phyloP scores from a whole-genome alignment of 148 eudicot species.

The Fagopyrum tataricum region DNA sequence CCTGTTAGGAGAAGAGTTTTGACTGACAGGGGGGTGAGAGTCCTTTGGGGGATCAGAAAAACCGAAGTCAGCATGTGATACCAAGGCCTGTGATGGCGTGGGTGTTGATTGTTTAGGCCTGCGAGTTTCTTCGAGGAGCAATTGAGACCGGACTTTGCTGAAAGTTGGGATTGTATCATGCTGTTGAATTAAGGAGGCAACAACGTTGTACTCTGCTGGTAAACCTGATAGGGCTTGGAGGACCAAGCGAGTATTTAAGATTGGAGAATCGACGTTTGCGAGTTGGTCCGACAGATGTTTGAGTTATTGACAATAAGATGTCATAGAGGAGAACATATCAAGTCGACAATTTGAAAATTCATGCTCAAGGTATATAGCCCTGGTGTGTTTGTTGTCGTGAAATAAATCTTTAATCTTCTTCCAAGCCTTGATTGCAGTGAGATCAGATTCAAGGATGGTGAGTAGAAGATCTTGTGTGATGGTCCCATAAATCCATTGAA shows the following conservation, averaged over 20 bases:
- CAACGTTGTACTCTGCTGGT: neutral
- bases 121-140: too few species aligned
- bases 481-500: slow-evolving; percentile 28
- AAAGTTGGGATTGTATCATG: too few species aligned
- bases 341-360: slow-evolving; percentile 7
- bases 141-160: too few species aligned
- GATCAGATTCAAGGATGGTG: slow-evolving; percentile 18
- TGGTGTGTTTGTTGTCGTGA: slow-evolving; percentile 22
- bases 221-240: neutral
- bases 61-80: too few species aligned
- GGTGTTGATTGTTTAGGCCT: too few species aligned
- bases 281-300: slow-evolving; percentile 16
- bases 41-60: too few species aligned
- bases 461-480: slow-evolving; percentile 22
- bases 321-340: slow-evolving; percentile 1
- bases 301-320: slow-evolving; percentile 16
- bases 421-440: slow-evolving; percentile 13
- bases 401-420: slow-evolving; percentile 13
- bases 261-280: slow-evolving; percentile 13
- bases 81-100: too few species aligned
- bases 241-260: slow-evolving; percentile 15
- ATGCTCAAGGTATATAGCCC: slow-evolving; percentile 15
- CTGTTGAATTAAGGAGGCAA: neutral
- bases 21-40: too few species aligned
- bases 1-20: too few species aligned